Percentiles rank a stretch among this genome's conserved stretches.
Evolutionary conservation across 2,329 filamentous ascomycete species (phyloP).

Genomic region (Geoglossum cookeanum): DNA sequence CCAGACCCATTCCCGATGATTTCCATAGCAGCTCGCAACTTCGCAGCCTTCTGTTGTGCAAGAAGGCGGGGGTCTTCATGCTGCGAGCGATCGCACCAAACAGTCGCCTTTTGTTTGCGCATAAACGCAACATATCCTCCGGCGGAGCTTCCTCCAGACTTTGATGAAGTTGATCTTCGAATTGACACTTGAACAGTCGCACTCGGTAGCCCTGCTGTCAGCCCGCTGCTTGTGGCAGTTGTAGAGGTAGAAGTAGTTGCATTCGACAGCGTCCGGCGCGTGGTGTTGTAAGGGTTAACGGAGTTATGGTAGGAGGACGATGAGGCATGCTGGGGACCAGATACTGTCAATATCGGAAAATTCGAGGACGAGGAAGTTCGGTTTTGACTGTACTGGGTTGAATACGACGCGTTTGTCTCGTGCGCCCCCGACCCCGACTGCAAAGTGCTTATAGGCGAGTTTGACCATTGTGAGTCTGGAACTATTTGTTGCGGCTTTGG

Average conservation of each 20-base stretch:
- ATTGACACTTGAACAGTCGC: slow-evolving; percentile 33
- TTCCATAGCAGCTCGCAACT: slow-evolving; percentile 69
- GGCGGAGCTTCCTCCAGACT: slow-evolving; percentile 41
- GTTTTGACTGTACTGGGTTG: slow-evolving; percentile 16
- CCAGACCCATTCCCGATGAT: slow-evolving; percentile 41
- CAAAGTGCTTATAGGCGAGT: not conserved
- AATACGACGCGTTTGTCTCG: not conserved
- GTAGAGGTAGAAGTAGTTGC: slow-evolving; percentile 54
- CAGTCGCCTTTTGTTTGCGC: slow-evolving; percentile 89
- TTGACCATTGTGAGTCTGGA: slow-evolving; percentile 9
- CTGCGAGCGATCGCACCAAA: slow-evolving; percentile 93
- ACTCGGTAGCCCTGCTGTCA: slow-evolving; percentile 24
- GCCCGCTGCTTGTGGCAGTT: slow-evolving; percentile 25
- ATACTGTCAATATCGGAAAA: slow-evolving; percentile 9
- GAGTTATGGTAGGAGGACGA: slow-evolving; percentile 10
- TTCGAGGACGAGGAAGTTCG: slow-evolving; percentile 21
- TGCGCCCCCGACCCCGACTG: not conserved
- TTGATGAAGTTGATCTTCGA: slow-evolving; percentile 62
- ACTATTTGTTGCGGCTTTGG: slow-evolving; percentile 9
- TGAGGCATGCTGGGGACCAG: slow-evolving; percentile 13
- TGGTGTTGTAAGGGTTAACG: slow-evolving; percentile 16
- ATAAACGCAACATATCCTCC: slow-evolving; percentile 90
- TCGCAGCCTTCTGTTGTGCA: slow-evolving; percentile 71
- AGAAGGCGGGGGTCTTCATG: slow-evolving; percentile 71
- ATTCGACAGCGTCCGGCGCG: slow-evolving; percentile 42